These are phyloP conservation scores for Imleria badia DNA, from an alignment of 768 basidiomycete genomes.

Conservation along the genomic window DNA sequence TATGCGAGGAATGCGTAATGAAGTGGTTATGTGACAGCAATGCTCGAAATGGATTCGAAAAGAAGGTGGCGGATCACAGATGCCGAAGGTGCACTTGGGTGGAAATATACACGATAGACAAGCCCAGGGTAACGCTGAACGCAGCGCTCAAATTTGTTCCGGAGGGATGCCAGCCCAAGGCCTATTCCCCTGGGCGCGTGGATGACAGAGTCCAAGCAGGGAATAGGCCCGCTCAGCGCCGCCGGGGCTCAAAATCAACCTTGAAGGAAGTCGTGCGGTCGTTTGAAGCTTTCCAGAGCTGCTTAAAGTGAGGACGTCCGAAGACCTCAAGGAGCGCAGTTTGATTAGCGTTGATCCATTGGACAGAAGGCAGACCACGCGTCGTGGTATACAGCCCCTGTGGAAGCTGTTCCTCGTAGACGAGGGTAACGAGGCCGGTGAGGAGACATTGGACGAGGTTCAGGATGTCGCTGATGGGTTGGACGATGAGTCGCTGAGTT, in stretches of 20 bases:
- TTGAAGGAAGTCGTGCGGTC: conserved; percentile 73
- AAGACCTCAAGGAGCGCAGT: conserved; percentile 68
- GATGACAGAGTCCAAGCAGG: conserved; percentile 3
- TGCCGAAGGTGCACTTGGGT: conserved; percentile 21
- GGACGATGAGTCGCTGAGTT: conserved; percentile 63
- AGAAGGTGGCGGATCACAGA: conserved; percentile 28
- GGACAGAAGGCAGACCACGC: conserved; percentile 72
- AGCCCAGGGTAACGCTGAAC: conserved; percentile 9
- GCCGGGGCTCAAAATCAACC: conserved; percentile 57
- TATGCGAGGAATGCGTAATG: conserved; percentile 35
- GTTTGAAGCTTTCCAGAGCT: conserved; percentile 69
- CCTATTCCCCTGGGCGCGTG: conserved; percentile 6
- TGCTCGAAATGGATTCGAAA: conserved; percentile 25
- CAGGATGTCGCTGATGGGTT: conserved; percentile 69
- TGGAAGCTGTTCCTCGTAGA: conserved; percentile 73
- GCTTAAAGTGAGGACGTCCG: conserved; percentile 67
- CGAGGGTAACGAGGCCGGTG: conserved; percentile 68
- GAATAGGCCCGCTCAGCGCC: conserved; percentile 29
- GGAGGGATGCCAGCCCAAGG: conserved; percentile 21
- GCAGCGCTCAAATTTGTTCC: background rate
- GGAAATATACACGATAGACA: conserved; percentile 16
- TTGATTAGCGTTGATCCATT: conserved; percentile 76
- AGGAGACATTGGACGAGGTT: conserved; percentile 70
- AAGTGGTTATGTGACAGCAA: conserved; percentile 42
- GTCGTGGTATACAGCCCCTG: conserved; percentile 71